Evolutionary conservation across 352 stramenopile species (phyloP), one percentile per base, ranked within the genome.

Genomic region (Phytophthora sansomeana): DNA sequence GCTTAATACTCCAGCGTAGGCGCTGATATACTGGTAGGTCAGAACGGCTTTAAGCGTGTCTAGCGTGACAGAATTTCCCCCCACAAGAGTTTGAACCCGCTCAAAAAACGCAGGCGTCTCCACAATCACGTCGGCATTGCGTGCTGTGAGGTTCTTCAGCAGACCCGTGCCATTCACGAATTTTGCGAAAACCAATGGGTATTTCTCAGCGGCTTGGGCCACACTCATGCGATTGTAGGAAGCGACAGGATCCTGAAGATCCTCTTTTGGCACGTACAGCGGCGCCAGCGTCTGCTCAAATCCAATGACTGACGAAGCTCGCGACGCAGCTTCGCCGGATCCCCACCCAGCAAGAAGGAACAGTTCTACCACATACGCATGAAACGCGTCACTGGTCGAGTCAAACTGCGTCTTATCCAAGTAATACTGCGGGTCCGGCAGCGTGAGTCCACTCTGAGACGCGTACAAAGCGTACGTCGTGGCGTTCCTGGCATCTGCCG

Each of bases 381-480:
- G 78, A 42, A 97, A 98, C 9, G 78, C 77, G 16, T 72, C 67
- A 10, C 79, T 77, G 19, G 97, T 70, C 8, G 87, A 75, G 29
- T 87, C 66, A 58, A 97, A 97, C 48, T 96, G 79, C 17, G 74
- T 78, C 2, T 81, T 64, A 60, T 98, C 90, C 47, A 98, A 80
- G 68, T 98, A 98, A 60, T 98, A 98, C 67, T 97, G 74, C 3
- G 78, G 82, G 66, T 97, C 91, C 0, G 93, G 93, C 10, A 99
- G 69, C 33, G 83, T 86, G n/a, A 98, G 76, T 1, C 94, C 85
- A 2, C 43, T 80, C 63, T 98, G 93, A 14, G 75, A 87, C 5
- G 96, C 72, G 60, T 98, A 93, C 17, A 92, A 62, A 17, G 91
- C 80, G 49, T 95, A 93, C 41, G 81, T 81, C 13, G 91, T 89